Percentiles rank a stretch among this genome's conserved stretches.
These are phyloP conservation scores for Luzula sylvatica DNA, from an alignment of 176 grass and related monocot genomes.

Conservation along the genomic window DNA sequence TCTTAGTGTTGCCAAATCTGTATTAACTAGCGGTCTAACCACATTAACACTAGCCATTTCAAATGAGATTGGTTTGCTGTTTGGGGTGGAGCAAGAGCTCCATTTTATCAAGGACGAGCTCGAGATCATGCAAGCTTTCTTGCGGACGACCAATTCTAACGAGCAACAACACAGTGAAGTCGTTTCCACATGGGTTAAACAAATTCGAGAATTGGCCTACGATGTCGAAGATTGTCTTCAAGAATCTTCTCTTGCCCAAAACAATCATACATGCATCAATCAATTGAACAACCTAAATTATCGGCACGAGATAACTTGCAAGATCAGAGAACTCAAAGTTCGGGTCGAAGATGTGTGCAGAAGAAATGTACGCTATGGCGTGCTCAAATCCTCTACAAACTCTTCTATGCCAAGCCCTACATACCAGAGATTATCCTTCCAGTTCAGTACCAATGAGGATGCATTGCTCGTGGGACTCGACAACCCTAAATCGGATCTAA, in stretches of 20 bases:
- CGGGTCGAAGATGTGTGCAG: conserved; percentile 26
- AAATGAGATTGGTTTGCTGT: conserved; percentile 22
- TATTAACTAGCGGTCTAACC: neutral
- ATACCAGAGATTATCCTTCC: neutral
- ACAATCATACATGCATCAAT: neutral
- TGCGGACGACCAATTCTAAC: neutral
- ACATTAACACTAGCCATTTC: neutral
- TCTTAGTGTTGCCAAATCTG: conserved; percentile 5
- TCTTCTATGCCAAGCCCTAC: too few relatives aligned
- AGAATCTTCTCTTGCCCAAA: neutral
- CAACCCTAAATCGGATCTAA: neutral
- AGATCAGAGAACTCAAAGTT: conserved; percentile 15
- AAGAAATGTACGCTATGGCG: conserved; percentile 10
- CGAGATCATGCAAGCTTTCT: conserved; percentile 29
- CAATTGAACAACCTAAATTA: accelerated
- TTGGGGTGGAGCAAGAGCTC: conserved; percentile 3
- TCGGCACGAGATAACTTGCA: neutral
- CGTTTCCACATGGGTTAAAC: conserved; percentile 24
- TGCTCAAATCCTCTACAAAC: neutral
- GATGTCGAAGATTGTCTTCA: conserved; percentile 31
- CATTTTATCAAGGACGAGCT: conserved; percentile 32
- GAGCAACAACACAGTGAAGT: neutral
- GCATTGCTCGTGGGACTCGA: neutral
- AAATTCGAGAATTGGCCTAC: conserved; percentile 26
- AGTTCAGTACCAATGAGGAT: neutral